These are phyloP conservation scores for Aspergillus bridgeri DNA, from an alignment of 495 filamentous ascomycete genomes.

Conservation along the genomic window DNA sequence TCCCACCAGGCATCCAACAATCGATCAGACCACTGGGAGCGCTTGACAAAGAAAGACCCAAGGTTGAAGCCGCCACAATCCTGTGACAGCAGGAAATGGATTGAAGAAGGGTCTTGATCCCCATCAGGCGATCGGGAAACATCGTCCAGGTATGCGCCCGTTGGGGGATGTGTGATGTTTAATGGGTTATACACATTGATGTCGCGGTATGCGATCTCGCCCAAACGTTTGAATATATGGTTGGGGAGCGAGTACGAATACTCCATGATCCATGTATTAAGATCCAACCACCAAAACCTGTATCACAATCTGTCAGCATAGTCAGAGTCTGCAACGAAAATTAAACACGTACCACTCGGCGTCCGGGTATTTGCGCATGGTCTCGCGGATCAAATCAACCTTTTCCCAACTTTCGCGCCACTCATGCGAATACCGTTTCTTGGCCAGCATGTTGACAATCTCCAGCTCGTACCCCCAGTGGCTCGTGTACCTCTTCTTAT, in stretches of 20 bases:
- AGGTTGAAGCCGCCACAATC: conserved; percentile 97
- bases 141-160: conserved; percentile 69
- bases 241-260: conserved; percentile 83
- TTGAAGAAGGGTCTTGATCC: conserved; percentile 66
- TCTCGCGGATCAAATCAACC: conserved; percentile 88
- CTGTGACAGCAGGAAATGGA: conserved; percentile 86
- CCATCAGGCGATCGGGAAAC: conserved; percentile 66
- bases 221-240: conserved; percentile 83
- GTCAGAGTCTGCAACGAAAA: not conserved
- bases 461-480: conserved; percentile 96
- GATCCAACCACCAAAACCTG: conserved; percentile 99
- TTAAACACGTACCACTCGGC: conserved; percentile 77
- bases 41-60: conserved; percentile 87
- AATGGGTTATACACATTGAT: conserved; percentile 95
- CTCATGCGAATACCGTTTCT: conserved; percentile 97
- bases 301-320: conserved; percentile 1
- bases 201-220: conserved; percentile 80
- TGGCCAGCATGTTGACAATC: conserved; percentile 95
- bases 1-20: conserved; percentile 99
- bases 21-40: conserved; percentile 85
- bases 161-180: conserved; percentile 83
- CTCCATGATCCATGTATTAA: conserved; percentile 98
- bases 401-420: conserved; percentile 99
- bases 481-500: conserved; percentile 84
- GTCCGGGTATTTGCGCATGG: conserved; percentile 88